Base-by-base conservation (phyloP, 164 flowering plant genomes). In the Annona cherimola region DNA sequence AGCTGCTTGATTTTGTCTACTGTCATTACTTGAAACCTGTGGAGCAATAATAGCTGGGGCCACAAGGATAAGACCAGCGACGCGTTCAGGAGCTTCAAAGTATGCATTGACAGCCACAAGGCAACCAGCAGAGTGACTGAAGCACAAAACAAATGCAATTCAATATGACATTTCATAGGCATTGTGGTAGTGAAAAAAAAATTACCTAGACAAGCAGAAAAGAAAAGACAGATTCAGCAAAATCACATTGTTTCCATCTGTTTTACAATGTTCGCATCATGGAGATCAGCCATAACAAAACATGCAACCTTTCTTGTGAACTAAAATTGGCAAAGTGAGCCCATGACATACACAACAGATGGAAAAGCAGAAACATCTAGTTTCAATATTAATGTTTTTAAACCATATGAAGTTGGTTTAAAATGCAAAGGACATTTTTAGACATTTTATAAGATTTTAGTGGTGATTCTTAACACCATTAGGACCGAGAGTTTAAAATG, bases 31-130 rank as follows among this genome's bases (percentile, higher is more conserved):
- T 18, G 64, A 42, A 71, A 75, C 44, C 39, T 65, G 61, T 7
- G 97, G 97, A 41, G 96, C 96, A 9, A 91, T 44, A 80, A 92
- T 88, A 65, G 99, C 98, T 1, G 99, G 99, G 71, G 99, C 99
- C 63, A 95, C 86, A 63, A 95, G 97, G 78, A 95, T 86, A 63
- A 95, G 71, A 45, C 97, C 99, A 82, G 98, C 97, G 75, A 95
- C 84, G 5, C 93, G 85, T 69, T 91, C 92, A 45, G 98, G 99
- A 75, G 95, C 98, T 78, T 95, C 88, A 74, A 92, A 91, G 79
- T 92, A 95, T 43, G 97, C 61, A 68, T 89, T 78, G 41, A 92
- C 84, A 9, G 99, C 99, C 62, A 89, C 91, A 73, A 89, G 85
- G 61, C 89, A 80, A 62, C 99, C 99, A 67, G 99, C 97, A 59